A percentile compares a stretch with the other conserved stretches of the same genome.
phyloP scores from a whole-genome alignment of 768 basidiomycete genomes.

The Rhodosporidiobolus odoratus region DNA sequence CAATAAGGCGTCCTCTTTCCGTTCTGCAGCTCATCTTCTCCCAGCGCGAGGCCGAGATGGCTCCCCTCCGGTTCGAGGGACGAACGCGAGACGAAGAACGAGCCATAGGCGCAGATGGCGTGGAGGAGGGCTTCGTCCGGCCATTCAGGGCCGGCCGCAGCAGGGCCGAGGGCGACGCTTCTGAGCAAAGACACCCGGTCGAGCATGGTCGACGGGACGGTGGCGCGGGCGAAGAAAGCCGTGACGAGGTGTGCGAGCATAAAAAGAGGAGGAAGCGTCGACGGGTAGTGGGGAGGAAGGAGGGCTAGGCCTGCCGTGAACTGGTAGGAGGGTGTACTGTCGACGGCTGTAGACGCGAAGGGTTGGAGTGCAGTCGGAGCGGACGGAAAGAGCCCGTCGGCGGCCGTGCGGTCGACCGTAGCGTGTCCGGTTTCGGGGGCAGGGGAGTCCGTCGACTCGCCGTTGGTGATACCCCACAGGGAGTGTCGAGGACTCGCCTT shows the following conservation, averaged over 20 bases:
- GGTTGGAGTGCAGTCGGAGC: not conserved
- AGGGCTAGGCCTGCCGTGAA: constrained; percentile 23
- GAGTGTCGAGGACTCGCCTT: not conserved
- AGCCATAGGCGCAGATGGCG: constrained; percentile 30
- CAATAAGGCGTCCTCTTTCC: constrained; percentile 16
- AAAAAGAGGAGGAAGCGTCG: constrained; percentile 17
- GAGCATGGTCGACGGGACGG: constrained; percentile 18
- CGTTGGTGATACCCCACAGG: not conserved
- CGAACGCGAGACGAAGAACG: constrained; percentile 9
- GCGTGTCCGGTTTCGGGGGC: not conserved
- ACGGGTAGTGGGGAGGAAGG: constrained; percentile 27
- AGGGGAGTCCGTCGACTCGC: not conserved
- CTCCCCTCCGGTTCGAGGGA: not conserved
- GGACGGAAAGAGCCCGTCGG: not conserved
- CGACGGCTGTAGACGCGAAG: not conserved
- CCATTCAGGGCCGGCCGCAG: not conserved
- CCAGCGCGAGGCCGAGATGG: not conserved
- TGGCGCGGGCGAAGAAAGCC: constrained; percentile 30
- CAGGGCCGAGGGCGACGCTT: not conserved
- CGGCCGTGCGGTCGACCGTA: not conserved
- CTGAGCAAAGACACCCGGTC: constrained; percentile 1
- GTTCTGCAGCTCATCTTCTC: not conserved
- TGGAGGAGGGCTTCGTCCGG: constrained; percentile 31
- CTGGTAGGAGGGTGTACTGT: not conserved
- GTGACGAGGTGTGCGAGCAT: constrained; percentile 26